Evolutionary conservation across 1,284 basidiomycete genomes (phyloP).

Genomic region (Tremellales sp.): DNA sequence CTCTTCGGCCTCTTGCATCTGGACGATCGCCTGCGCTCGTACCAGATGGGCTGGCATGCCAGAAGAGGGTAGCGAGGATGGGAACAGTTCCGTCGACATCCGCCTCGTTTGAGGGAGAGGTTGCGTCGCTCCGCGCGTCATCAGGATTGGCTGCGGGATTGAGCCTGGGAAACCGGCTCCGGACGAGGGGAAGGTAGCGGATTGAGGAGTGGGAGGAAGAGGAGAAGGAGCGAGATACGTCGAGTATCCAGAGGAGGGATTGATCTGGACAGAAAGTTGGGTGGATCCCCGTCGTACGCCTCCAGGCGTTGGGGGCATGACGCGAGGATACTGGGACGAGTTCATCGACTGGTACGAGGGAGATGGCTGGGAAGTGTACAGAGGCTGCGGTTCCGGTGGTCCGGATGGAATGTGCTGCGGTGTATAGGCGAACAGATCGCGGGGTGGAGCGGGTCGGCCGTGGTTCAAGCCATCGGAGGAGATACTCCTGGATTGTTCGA

Average conservation of each 20-base stretch:
- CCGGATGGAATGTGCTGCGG: conserved; percentile 26
- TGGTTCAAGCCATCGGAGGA: conserved; percentile 26
- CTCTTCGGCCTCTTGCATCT: conserved; percentile 25
- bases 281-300: conserved; percentile 7
- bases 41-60: conserved; percentile 24
- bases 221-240: conserved; percentile 14
- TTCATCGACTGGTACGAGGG: conserved; percentile 15
- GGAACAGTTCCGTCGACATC: conserved; percentile 9
- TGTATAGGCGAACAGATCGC: conserved; percentile 32
- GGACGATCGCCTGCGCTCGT: conserved; percentile 29
- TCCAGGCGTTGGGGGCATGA: conserved; percentile 19
- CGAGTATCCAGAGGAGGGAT: conserved; percentile 17
- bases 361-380: conserved; percentile 27
- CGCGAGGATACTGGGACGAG: conserved; percentile 11
- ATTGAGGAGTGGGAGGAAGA: conserved; percentile 27
- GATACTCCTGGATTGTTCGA: conserved; percentile 13
- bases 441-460: conserved; percentile 23
- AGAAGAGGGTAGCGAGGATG: conserved; percentile 1
- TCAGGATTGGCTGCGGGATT: conserved; percentile 13
- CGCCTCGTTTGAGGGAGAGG: conserved; percentile 23
- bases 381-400: conserved; percentile 25
- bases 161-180: conserved; percentile 1
- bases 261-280: conserved; percentile 26
- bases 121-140: conserved; percentile 30
- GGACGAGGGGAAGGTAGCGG: conserved; percentile 25